Base-by-base conservation (phyloP, 2,329 filamentous ascomycete species). In the Phoma sp. region DNA sequence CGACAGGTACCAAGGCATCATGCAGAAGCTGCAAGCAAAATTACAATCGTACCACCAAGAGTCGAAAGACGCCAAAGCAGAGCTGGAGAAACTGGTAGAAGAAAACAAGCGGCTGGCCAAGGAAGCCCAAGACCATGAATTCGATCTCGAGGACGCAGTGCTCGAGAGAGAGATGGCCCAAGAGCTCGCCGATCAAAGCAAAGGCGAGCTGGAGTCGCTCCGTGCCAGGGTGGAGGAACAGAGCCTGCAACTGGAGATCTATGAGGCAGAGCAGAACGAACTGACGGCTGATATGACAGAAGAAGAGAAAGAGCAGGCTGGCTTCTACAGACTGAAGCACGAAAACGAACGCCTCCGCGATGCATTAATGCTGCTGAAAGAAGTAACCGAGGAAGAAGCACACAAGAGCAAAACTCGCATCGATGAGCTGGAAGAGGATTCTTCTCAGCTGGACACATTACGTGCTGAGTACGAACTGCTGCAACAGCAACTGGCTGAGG, bases 121-220 rank as follows among this genome's bases (percentile, higher is more conserved):
- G 27, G 80, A 89, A 48, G 89, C 95, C 70, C 89, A 90, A 7
- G 92, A 97, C 62, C 88, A 96, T 72, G 95, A 98, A 27, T 84
- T 88, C 3, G 85, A 89, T 6, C 78, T 97, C 68, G 95, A 99
- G 75, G 85, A 95, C 75, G 91, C 92, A 6, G 89, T 90, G 0
- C 79, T 99, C 24, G 95, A 99, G 71, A 86, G 91, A 39, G 93
- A 99, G 74, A 96, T 98, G 90, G 95, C 95, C 0, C 93, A 99
- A 74, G 93, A 97, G 75, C 91, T 87, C 38, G 89, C 90, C 0
- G 95, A 98, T 62, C 86, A 89, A 14, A 80, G 89, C 45, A 95
- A 92, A 71, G 83, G 85, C 1, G 93, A 99, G 69, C 79, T 96
- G 23, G 90, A 96, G 33, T 83, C 86, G 2, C 74, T 96, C 47